Percentiles rank a stretch among this genome's conserved stretches.
These are phyloP conservation scores for Leccinum boreale DNA, from an alignment of 768 basidiomycete species.

Conservation along the genomic window DNA sequence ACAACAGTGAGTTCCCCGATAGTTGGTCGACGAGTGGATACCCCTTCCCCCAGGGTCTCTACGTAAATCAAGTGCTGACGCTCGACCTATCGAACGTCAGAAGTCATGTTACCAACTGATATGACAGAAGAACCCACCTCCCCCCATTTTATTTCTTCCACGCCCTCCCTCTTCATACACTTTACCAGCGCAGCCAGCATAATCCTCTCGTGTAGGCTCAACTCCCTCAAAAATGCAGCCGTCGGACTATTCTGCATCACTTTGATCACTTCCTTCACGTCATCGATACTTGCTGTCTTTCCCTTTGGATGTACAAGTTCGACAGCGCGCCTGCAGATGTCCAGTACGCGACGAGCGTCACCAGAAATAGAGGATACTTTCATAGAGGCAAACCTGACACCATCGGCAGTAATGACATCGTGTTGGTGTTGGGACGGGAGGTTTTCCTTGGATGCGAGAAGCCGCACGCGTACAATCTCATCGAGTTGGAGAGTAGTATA, in stretches of 20 bases:
- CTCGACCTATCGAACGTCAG: conserved; percentile 47
- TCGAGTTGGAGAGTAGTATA: conserved; percentile 77
- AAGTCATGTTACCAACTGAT: not conserved
- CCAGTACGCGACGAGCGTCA: conserved; percentile 89
- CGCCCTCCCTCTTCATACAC: conserved; percentile 77
- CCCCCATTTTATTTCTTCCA: conserved; percentile 85
- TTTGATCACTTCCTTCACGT: conserved; percentile 76
- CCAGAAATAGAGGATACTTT: conserved; percentile 81
- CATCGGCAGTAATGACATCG: conserved; percentile 61
- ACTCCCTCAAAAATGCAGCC: conserved; percentile 75
- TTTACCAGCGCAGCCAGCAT: conserved; percentile 83
- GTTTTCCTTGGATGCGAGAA: conserved; percentile 57
- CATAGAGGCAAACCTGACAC: conserved; percentile 81
- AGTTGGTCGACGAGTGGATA: conserved; percentile 57
- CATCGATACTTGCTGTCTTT: conserved; percentile 58
- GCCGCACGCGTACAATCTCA: conserved; percentile 81
- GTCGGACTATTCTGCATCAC: conserved; percentile 91
- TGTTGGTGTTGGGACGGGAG: conserved; percentile 43
- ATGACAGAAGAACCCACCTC: conserved; percentile 47
- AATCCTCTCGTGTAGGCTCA: conserved; percentile 84
- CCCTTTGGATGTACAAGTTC: conserved; percentile 62
- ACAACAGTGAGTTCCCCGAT: conserved; percentile 63
- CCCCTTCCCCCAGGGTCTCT: conserved; percentile 57
- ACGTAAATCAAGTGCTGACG: conserved; percentile 74
- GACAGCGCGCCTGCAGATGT: conserved; percentile 90